A percentile compares a stretch with the other conserved stretches of the same genome.
phyloP scores from a whole-genome alignment of 108 stramenopile species.

The Chaetoceros tenuissimus region DNA sequence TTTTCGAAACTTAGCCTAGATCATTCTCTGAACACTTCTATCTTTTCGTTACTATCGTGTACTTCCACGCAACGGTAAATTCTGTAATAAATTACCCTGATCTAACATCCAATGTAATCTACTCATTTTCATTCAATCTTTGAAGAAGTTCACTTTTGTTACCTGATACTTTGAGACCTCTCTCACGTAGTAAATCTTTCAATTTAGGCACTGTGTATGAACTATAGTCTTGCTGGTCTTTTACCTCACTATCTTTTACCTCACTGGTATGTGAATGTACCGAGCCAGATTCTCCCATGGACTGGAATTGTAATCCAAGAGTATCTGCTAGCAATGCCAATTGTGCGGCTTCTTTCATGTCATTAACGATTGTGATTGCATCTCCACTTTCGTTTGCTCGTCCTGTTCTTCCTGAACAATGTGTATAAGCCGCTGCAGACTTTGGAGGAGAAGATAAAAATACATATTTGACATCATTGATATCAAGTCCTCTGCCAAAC shows the following conservation, averaged over 20 bases:
- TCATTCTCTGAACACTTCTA: no score
- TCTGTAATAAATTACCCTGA: no score
- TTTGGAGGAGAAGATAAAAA: slow-evolving; percentile 45
- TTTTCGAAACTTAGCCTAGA: no score
- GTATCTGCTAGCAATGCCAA: slow-evolving; percentile 41
- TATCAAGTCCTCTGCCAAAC: slow-evolving; percentile 63
- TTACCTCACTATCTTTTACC: no score
- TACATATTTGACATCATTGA: slow-evolving; percentile 48
- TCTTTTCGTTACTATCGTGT: no score
- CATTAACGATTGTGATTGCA: slow-evolving; percentile 36
- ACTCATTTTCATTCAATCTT: no score
- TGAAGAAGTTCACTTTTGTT: slow-evolving; percentile 76
- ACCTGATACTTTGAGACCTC: slow-evolving; percentile 76
- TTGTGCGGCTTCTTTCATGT: slow-evolving; percentile 27
- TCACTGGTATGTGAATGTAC: no score
- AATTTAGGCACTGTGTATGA: slow-evolving; percentile 65
- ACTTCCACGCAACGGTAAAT: no score
- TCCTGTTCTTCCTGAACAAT: slow-evolving; percentile 70
- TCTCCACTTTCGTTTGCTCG: slow-evolving; percentile 33
- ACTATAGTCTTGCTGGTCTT: no score
- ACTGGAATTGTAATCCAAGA: slow-evolving; percentile 39
- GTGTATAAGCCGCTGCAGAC: slow-evolving; percentile 57
- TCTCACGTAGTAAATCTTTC: slow-evolving; percentile 61
- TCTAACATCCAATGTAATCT: no score
- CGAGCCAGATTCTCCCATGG: no score